Evolutionary conservation across 2,329 filamentous ascomycete genomes (phyloP).

Genomic region (Sordariomycetes sp.): DNA sequence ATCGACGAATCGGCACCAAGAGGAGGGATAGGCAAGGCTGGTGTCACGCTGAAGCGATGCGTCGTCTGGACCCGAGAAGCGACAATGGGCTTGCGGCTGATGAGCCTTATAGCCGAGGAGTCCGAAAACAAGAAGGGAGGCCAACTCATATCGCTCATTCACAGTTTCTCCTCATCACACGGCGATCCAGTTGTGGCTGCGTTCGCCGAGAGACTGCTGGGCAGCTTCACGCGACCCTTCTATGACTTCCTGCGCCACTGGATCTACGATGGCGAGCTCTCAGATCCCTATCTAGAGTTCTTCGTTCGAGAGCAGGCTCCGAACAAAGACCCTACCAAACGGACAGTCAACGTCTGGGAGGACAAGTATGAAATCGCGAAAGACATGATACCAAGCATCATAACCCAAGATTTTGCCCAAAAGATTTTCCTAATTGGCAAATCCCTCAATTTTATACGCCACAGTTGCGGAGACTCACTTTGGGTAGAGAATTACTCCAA

Average conservation of each 20-base stretch:
- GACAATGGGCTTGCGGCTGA: slow-evolving; percentile 86
- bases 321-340: slow-evolving; percentile 41
- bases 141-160: slow-evolving; percentile 86
- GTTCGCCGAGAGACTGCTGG: slow-evolving; percentile 83
- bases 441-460: slow-evolving; percentile 94
- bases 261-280: slow-evolving; percentile 97
- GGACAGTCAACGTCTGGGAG: slow-evolving; percentile 90
- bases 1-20: slow-evolving; percentile 60
- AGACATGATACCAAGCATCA: slow-evolving; percentile 85
- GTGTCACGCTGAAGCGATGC: slow-evolving; percentile 89
- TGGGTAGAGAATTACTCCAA: slow-evolving; percentile 98
- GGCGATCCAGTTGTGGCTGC: slow-evolving; percentile 90
- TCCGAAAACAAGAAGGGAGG: slow-evolving; percentile 77
- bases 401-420: slow-evolving; percentile 86
- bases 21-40: slow-evolving; percentile 69
- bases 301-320: slow-evolving; percentile 77
- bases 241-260: slow-evolving; percentile 93
- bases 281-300: slow-evolving; percentile 93
- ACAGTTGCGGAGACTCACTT: slow-evolving; percentile 84
- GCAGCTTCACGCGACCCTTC: slow-evolving; percentile 84
- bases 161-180: slow-evolving; percentile 85
- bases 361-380: slow-evolving; percentile 87
- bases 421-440: slow-evolving; percentile 98
- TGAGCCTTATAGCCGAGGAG: slow-evolving; percentile 91
- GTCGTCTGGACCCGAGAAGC: slow-evolving; percentile 97